These are phyloP conservation scores for Podospora pseudocomata DNA, from an alignment of 495 filamentous ascomycete species.

Conservation along the genomic window DNA sequence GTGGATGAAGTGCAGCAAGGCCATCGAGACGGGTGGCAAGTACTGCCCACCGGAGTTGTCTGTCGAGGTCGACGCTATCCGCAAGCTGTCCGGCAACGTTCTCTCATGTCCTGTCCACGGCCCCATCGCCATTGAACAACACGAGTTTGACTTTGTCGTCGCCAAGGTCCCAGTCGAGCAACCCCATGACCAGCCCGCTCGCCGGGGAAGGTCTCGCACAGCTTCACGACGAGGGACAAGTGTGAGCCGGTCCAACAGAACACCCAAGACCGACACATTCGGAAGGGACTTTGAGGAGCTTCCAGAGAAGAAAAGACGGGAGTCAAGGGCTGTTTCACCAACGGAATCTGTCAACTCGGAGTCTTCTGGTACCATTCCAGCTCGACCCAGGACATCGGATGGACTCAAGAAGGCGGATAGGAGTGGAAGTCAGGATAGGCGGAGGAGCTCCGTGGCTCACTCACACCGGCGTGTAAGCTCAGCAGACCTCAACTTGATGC, in stretches of 20 bases:
- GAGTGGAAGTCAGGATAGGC: background rate
- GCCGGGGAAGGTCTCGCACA: background rate
- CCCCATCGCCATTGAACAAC: slow-evolving; percentile 29
- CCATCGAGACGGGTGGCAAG: slow-evolving; percentile 20
- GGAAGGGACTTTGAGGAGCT: slow-evolving; percentile 5
- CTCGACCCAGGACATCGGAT: background rate
- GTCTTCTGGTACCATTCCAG: background rate
- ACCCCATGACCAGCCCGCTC: background rate
- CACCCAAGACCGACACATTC: background rate
- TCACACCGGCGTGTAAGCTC: slow-evolving; percentile 14
- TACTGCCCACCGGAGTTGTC: slow-evolving; percentile 28
- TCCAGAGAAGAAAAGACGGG: slow-evolving; percentile 1
- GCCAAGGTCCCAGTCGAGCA: background rate
- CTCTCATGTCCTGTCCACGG: slow-evolving; percentile 31
- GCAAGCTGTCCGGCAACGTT: slow-evolving; percentile 28
- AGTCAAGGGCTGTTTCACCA: background rate
- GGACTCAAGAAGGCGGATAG: slow-evolving; percentile 7
- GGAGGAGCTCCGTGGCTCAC: background rate
- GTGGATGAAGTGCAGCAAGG: slow-evolving; percentile 33
- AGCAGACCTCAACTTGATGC: slow-evolving; percentile 11
- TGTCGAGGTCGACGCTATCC: slow-evolving; percentile 20
- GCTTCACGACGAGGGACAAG: background rate
- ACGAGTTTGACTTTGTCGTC: slow-evolving; percentile 19
- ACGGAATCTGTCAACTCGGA: slow-evolving; percentile 10
- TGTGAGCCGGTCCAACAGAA: slow-evolving; percentile 6